Conservation (phyloP, 805 yeast species). For the Nakazawaea molendinolei region DNA sequence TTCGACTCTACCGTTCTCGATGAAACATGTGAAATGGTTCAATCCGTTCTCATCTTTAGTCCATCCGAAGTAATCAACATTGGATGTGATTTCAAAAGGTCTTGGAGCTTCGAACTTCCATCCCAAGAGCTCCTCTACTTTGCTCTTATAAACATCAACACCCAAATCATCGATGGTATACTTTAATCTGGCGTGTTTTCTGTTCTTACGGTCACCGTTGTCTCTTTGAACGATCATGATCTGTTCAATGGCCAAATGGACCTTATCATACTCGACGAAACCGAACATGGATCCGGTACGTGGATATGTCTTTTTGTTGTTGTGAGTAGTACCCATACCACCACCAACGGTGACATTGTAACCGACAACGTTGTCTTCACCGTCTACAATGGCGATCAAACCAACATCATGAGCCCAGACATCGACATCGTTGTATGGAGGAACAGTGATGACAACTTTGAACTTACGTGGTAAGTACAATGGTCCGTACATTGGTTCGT, state of each 20-base stretch:
- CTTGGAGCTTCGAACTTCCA: constrained; percentile 63
- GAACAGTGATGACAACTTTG: constrained; percentile 90
- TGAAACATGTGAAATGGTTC: constrained; percentile 88
- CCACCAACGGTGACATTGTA: constrained; percentile 92
- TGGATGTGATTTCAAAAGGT: constrained; percentile 74
- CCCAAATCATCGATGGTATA: constrained; percentile 93
- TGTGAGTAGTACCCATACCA: constrained; percentile 98
- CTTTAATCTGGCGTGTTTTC: constrained; percentile 97
- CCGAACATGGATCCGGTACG: constrained; percentile 89
- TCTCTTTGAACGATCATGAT: constrained; percentile 93
- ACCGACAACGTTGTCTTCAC: constrained; percentile 59
- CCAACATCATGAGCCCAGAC: constrained; percentile 96
- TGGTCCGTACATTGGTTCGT: constrained; percentile 85
- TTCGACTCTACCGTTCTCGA: constrained; percentile 95
- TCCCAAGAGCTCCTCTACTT: constrained; percentile 82
- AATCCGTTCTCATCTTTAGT: constrained; percentile 73
- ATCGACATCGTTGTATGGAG: constrained; percentile 95
- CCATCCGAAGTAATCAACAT: constrained; percentile 94
- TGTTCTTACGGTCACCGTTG: constrained; percentile 88
- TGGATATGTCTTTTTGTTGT: constrained; percentile 94
- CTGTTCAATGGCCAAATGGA: constrained; percentile 79
- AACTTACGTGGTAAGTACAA: constrained; percentile 91
- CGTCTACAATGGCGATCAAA: constrained; percentile 75
- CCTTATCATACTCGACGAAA: constrained; percentile 58
- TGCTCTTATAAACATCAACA: constrained; percentile 70